Percentiles rank a stretch among this genome's conserved stretches.
Evolutionary conservation across 2,329 filamentous ascomycete genomes (phyloP).

Genomic region (Colletotrichum tropicale): DNA sequence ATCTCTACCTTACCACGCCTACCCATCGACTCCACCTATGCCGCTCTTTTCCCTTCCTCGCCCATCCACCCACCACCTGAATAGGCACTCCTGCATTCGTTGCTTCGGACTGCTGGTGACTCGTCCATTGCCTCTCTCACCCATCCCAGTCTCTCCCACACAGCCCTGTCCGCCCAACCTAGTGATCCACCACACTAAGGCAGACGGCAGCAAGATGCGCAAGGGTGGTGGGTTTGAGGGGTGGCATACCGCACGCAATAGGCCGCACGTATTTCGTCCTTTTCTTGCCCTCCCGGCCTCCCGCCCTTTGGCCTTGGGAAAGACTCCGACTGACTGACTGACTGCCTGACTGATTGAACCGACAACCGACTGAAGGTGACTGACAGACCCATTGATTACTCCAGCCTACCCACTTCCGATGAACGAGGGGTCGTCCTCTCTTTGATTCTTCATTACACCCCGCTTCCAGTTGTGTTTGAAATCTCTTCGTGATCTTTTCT

Average conservation of each 20-base stretch:
- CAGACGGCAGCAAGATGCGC: not conserved
- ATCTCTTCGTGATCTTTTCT: not conserved
- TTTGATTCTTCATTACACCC: not conserved
- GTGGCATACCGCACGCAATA: not conserved
- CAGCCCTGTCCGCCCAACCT: not conserved
- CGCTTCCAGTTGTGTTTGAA: not conserved
- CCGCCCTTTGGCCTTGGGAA: not conserved
- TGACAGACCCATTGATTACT: not conserved
- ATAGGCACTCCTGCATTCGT: not conserved
- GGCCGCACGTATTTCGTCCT: not conserved
- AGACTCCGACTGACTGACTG: not conserved
- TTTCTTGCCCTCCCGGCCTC: not conserved
- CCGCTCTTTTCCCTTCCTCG: not conserved
- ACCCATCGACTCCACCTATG: not conserved
- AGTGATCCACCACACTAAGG: not conserved
- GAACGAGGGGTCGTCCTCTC: not conserved
- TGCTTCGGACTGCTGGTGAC: not conserved
- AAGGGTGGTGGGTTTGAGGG: not conserved
- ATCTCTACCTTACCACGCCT: not conserved
- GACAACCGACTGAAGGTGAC: not conserved
- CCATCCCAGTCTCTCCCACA: not conserved
- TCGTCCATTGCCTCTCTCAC: not conserved
- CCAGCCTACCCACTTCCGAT: slow-evolving; percentile 3
- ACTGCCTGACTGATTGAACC: not conserved
- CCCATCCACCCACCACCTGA: not conserved